A percentile compares a stretch with the other conserved stretches of the same genome.
Evolutionary conservation across 163 green algal genomes (phyloP).

Genomic region (Chlamydomonas reinhardtii): DNA sequence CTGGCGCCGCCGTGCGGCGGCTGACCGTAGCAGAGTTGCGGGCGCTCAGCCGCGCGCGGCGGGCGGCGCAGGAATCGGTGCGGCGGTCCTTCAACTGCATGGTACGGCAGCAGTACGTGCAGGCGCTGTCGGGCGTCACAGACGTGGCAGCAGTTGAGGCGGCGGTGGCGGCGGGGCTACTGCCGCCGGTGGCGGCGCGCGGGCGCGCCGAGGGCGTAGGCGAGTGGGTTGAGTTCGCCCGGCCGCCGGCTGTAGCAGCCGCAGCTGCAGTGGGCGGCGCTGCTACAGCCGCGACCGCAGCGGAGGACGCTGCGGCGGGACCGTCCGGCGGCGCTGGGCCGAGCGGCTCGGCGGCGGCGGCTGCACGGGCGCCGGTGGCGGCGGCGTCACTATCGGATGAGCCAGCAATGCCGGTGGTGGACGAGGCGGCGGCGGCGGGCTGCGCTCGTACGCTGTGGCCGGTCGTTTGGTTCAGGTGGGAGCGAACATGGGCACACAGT

Average conservation of each 20-base stretch:
- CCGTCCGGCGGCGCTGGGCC: background rate
- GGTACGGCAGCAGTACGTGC: constrained; percentile 39
- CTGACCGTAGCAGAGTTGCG: too few species aligned
- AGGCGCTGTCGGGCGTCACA: constrained; percentile 23
- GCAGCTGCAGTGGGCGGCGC: background rate
- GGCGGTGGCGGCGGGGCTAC: constrained; percentile 27
- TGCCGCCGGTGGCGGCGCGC: constrained; percentile 41
- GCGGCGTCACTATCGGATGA: background rate
- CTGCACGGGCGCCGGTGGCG: background rate
- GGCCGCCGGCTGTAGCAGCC: background rate
- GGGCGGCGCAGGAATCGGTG: background rate
- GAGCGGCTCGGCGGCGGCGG: too few species aligned
- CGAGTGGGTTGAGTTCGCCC: constrained; percentile 45
- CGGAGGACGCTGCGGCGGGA: background rate
- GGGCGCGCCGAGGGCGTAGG: background rate
- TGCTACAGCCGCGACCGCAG: background rate
- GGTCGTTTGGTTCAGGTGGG: constrained; percentile 45
- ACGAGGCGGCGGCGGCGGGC: background rate
- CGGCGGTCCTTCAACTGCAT: constrained; percentile 1
- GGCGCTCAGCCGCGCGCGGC: too few species aligned
- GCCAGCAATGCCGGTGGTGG: background rate
- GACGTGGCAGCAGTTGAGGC: constrained; percentile 27
- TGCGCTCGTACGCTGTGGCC: background rate
- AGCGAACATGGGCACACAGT: too few species aligned
- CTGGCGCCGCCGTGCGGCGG: too few species aligned